Evolutionary conservation across 139 green algal genomes (phyloP), one percentile per base, ranked within the genome.

Genomic region (Pseudopediastrum boryanum): DNA sequence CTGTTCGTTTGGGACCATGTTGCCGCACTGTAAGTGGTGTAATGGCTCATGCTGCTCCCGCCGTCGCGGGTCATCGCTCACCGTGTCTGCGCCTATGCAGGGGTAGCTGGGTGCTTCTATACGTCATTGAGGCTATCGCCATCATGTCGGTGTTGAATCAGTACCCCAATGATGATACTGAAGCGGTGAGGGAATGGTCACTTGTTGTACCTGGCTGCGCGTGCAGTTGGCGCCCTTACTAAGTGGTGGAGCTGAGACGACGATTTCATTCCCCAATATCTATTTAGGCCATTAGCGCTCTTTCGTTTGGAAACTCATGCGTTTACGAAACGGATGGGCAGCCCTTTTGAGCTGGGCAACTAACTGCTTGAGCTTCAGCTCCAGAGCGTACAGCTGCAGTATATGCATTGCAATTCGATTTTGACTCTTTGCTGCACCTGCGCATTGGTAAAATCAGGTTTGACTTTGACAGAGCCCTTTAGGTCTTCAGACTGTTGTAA

Each of bases 1-100:
- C 71, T 85, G 3, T 88, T 92, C 43, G 63, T 89, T 4, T 75
- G 61, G 58, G 91, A 95, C 70, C 89, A 95, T 52, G 63, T 90
- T n/a, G 81, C 84, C 4, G 87, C 86, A 13, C 3, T 81, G 75
- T 81, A 29, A 73, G 74, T 73, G 66, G 41, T 41, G 36, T 39
- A 2, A 33, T 38, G 9, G 46, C 25, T 6, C 21, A 29, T 56
- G 10, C 21, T 21, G 33, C 38, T 54, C 25, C 41, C 6, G 33
- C 38, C 65, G n/a, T 61, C 10, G 36, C 4, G 33, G 23, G 13
- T 48, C 62, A 51, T 23, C 33, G 13, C 33, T 21, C 62, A 21
- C 33, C 33, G 2, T 23, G 12, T 71, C 9, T 36, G 31, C 54
- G 12, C 69, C 42, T 10, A 29, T 79, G 75, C 86, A 92, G 87